Conservation (phyloP, 441 rosid species). For the Croton setiger region DNA sequence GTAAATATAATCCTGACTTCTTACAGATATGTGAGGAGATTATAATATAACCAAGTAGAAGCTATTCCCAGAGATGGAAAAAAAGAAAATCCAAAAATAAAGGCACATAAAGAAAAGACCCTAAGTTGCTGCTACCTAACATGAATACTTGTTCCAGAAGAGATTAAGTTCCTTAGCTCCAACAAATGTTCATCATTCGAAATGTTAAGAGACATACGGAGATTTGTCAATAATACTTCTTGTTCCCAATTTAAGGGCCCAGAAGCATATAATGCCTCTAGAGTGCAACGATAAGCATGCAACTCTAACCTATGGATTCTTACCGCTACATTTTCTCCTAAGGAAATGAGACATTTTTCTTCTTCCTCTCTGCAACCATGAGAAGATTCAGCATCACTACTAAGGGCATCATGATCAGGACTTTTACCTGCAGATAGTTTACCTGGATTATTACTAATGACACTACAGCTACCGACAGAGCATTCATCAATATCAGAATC, state of each 20-base stretch:
- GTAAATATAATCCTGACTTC: conserved; percentile 32
- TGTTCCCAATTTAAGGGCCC: conserved; percentile 85
- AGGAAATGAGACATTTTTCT: conserved; percentile 19
- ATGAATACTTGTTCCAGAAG: conserved; percentile 42
- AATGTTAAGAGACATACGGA: conserved; percentile 57
- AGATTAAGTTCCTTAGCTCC: conserved; percentile 63
- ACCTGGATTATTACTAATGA: conserved; percentile 32
- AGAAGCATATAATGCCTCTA: conserved; percentile 56
- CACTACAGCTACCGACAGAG: conserved; percentile 79
- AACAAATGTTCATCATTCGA: conserved; percentile 72
- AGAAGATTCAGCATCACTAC: conserved; percentile 67
- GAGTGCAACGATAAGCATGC: conserved; percentile 52
- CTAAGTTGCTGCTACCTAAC: conserved; percentile 29
- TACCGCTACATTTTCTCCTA: conserved; percentile 33
- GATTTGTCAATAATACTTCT: conserved; percentile 60
- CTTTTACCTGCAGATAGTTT: conserved; percentile 30
- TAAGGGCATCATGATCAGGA: conserved; percentile 33
- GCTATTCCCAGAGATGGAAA: conserved; percentile 19
- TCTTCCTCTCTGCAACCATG: conserved; percentile 30
- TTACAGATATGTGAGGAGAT: conserved; percentile 20
- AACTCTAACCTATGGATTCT: conserved; percentile 60
- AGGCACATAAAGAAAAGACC: conserved; percentile 15
- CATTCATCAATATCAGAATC: conserved; percentile 44
- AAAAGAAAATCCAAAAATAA: conserved; percentile 15
- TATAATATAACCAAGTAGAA: conserved; percentile 24